phyloP scores from a whole-genome alignment of 2,329 filamentous ascomycete genomes.

The Ceratocystiopsis minuta region DNA sequence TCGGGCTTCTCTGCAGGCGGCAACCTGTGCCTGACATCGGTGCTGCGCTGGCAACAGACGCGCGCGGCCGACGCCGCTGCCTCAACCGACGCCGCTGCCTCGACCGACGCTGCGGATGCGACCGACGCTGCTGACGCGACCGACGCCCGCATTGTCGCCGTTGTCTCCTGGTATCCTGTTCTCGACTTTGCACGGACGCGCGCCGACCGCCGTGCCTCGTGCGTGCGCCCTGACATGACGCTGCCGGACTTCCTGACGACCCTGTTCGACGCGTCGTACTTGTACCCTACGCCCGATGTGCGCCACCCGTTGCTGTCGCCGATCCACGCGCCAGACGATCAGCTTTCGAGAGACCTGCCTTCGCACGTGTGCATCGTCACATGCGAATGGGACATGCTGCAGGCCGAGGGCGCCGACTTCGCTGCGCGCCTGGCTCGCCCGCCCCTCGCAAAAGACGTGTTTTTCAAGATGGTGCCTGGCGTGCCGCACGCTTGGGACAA shows the following conservation, averaged over 20 bases:
- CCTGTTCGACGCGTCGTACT: slow-evolving; percentile 44
- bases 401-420: slow-evolving; percentile 11
- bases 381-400: slow-evolving; percentile 30
- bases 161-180: slow-evolving; percentile 38
- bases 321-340: slow-evolving; percentile 32
- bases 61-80: slow-evolving; percentile 7
- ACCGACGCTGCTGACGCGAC: background rate
- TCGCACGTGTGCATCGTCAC: slow-evolving; percentile 38
- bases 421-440: slow-evolving; percentile 20
- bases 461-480: slow-evolving; percentile 37
- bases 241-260: slow-evolving; percentile 39
- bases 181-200: slow-evolving; percentile 42
- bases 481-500: slow-evolving; percentile 52
- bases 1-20: slow-evolving; percentile 49
- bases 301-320: slow-evolving; percentile 39
- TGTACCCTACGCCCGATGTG: slow-evolving; percentile 33
- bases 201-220: slow-evolving; percentile 34
- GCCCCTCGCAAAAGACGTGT: slow-evolving; percentile 34
- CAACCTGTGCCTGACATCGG: slow-evolving; percentile 31
- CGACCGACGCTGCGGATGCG: background rate
- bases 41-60: slow-evolving; percentile 16
- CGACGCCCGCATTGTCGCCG: slow-evolving; percentile 27
- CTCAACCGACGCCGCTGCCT: background rate
- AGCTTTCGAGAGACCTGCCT: slow-evolving; percentile 28
- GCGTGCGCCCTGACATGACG: slow-evolving; percentile 36